Base-by-base conservation (phyloP, 2,329 filamentous ascomycete species). In the Alternaria atra region DNA sequence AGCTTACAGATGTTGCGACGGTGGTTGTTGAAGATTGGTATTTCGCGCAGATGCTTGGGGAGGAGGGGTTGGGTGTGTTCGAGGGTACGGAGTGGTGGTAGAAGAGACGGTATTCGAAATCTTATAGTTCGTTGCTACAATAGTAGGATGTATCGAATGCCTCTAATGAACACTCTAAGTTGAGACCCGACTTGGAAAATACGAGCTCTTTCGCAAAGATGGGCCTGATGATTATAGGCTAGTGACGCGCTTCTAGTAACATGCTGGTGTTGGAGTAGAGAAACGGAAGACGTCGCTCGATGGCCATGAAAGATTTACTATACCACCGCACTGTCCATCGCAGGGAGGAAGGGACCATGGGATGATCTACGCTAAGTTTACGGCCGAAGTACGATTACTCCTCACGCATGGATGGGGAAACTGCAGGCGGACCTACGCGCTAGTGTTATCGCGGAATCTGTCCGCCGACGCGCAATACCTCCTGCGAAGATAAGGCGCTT, bases 1-100 rank as follows among this genome's bases (percentile, higher is more conserved):
- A 52, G 35, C 50, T 52, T 15, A 40, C 5, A 13, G 13, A 13
- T 9, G 50, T 40, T 13, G 34, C 34, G n/a, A 27, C 34, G 12
- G 34, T 20, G 10, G 35, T 52, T 17, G 25, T 52, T 10, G 35
- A 52, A 20, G 50, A 52, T 52, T 52, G 50, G 50, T 37, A 39
- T 40, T 37, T 40, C 20, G 25, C 34, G n/a, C 34, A 52, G 15
- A 52, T 39, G 35, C 2, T 40, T 9, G 50, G 27, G 9, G 20
- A 52, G 6, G 35, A 35, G n/a, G 6, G 5, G n/a, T 29, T 37
- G 23, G 34, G 25, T 17, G 8, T 20, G n/a, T 39, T 39, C n/a
- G 23, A 32, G 15, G 35, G 34, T 13, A 13, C 10, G 6, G 1
- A 6, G 23, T 52, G 50, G 35, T 52, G 35, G 27, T 40, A 50